Evolutionary conservation across 345 rosid genomes (phyloP).

Genomic region (Camelina neglecta): DNA sequence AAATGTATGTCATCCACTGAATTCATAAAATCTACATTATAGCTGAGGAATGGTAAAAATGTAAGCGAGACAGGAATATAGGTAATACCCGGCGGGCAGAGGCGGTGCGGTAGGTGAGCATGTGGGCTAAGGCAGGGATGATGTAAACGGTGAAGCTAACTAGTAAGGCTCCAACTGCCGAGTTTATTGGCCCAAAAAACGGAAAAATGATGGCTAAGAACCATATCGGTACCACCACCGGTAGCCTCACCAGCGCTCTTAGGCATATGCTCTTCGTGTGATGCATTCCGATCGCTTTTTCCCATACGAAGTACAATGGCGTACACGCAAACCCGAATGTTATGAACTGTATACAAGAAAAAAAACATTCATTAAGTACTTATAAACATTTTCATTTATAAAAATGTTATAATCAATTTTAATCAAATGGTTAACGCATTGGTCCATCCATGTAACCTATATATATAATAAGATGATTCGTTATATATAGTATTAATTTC

Average conservation of each 20-base stretch:
- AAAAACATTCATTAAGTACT: too few relatives aligned
- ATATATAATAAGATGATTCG: background rate
- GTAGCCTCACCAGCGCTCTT: slow-evolving; percentile 87
- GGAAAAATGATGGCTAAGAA: slow-evolving; percentile 96
- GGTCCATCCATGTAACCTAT: background rate
- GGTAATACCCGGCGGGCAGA: slow-evolving; percentile 86
- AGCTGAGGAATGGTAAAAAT: background rate
- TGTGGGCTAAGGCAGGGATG: slow-evolving; percentile 89
- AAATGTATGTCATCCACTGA: background rate
- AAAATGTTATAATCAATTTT: background rate
- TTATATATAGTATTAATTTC: background rate
- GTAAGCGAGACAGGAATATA: background rate
- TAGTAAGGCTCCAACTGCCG: slow-evolving; percentile 94
- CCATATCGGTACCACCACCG: slow-evolving; percentile 97
- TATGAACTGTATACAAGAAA: slow-evolving; percentile 65
- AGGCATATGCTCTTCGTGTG: slow-evolving; percentile 79
- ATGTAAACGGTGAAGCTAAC: slow-evolving; percentile 99
- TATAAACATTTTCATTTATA: background rate
- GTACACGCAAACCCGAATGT: slow-evolving; percentile 98
- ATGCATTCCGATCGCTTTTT: slow-evolving; percentile 95
- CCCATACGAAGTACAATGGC: slow-evolving; percentile 97
- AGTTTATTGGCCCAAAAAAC: slow-evolving; percentile 95
- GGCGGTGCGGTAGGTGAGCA: slow-evolving; percentile 94
- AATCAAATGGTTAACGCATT: background rate
- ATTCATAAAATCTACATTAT: background rate